Conservation (phyloP, 2,329 filamentous ascomycete species). For the Ophioceras dolichostomum region DNA sequence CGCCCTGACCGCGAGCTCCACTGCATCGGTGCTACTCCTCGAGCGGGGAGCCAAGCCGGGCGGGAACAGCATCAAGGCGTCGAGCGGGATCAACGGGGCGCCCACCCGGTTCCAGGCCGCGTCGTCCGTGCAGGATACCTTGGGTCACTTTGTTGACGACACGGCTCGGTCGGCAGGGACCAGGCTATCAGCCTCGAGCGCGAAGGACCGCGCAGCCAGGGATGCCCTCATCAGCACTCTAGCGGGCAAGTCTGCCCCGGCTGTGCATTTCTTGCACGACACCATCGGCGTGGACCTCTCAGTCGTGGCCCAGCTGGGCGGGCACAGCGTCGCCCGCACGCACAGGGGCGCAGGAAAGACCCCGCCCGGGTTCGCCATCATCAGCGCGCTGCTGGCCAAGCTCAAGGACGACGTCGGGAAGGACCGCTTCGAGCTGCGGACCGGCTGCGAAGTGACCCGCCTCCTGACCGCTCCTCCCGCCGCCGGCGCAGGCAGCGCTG, state of each 20-base stretch:
- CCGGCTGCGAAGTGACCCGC: slow-evolving; percentile 37
- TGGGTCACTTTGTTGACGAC: slow-evolving; percentile 38
- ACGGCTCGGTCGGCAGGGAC: slow-evolving; percentile 43
- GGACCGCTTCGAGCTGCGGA: slow-evolving; percentile 36
- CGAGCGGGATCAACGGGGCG: slow-evolving; percentile 13
- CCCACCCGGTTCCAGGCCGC: slow-evolving; percentile 40
- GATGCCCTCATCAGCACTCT: slow-evolving; percentile 34
- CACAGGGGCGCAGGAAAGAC: slow-evolving; percentile 42
- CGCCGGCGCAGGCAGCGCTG: not conserved
- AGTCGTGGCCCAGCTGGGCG: slow-evolving; percentile 45
- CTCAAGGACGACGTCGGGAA: slow-evolving; percentile 23
- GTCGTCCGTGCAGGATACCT: slow-evolving; percentile 18
- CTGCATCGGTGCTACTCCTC: slow-evolving; percentile 1
- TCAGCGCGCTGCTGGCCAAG: slow-evolving; percentile 37
- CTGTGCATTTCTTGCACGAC: slow-evolving; percentile 44
- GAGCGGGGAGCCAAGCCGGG: slow-evolving; percentile 2
- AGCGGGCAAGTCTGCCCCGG: slow-evolving; percentile 30
- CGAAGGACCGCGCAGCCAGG: slow-evolving; percentile 16
- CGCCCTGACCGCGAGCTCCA: slow-evolving; percentile 1
- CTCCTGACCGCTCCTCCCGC: slow-evolving; percentile 20
- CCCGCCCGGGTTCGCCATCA: slow-evolving; percentile 47
- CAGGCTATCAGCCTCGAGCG: slow-evolving; percentile 15
- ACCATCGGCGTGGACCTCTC: slow-evolving; percentile 45
- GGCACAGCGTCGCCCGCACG: slow-evolving; percentile 42
- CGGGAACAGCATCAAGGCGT: slow-evolving; percentile 4